phyloP scores from a whole-genome alignment of 192 early-diverging fungal species.

The Coemansia sp. region DNA sequence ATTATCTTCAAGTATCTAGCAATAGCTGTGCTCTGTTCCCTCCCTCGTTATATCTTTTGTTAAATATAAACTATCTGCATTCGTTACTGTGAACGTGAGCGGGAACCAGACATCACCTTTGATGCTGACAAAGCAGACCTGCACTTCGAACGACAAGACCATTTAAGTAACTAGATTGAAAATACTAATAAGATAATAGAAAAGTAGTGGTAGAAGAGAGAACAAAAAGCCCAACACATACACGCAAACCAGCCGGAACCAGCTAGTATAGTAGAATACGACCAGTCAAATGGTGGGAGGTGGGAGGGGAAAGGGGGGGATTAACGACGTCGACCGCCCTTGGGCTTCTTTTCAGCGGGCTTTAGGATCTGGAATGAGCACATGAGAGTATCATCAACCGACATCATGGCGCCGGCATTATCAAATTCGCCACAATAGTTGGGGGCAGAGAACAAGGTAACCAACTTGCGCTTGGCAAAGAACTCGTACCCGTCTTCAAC shows the following conservation, averaged over 20 bases:
- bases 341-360: slow-evolving; percentile 79
- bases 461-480: slow-evolving; percentile 86
- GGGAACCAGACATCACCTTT: too few species aligned
- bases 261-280: not conserved
- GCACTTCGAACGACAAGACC: not conserved
- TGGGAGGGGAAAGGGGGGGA: not conserved
- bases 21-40: too few species aligned
- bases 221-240: too few species aligned
- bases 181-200: slow-evolving; percentile 1
- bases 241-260: not conserved
- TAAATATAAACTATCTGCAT: too few species aligned
- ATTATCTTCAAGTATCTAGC: too few species aligned
- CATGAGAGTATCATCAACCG: slow-evolving; percentile 85
- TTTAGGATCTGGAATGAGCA: slow-evolving; percentile 89
- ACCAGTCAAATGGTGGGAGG: too few species aligned
- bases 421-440: slow-evolving; percentile 99
- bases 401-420: slow-evolving; percentile 90
- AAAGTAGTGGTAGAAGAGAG: not conserved
- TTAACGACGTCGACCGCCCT: slow-evolving; percentile 47
- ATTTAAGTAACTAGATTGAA: not conserved
- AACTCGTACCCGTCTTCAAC: slow-evolving; percentile 99
- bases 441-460: slow-evolving; percentile 94
- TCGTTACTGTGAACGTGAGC: too few species aligned
- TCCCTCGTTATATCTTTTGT: too few species aligned
- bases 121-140: not conserved